Percentiles rank a stretch among this genome's conserved stretches.
phyloP scores from a whole-genome alignment of 495 filamentous ascomycete genomes.

The Friedmanniomyces simplex region DNA sequence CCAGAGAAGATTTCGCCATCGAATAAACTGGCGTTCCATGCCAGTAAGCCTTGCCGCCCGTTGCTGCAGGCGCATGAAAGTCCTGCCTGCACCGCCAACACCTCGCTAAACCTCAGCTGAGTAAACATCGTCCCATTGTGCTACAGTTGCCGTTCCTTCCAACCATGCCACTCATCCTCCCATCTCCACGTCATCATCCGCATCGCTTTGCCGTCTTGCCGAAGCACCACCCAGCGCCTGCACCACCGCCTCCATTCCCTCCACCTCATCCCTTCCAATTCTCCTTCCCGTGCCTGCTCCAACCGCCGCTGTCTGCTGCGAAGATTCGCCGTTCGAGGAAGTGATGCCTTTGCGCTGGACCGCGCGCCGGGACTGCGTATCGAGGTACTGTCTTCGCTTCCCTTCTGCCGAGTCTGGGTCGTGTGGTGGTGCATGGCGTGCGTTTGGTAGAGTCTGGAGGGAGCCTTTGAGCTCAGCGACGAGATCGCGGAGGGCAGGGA shows the following conservation, averaged over 20 bases:
- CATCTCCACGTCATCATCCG: not conserved
- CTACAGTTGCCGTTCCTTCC: not conserved
- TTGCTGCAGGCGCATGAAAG: too few relatives aligned
- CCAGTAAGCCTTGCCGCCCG: too few relatives aligned
- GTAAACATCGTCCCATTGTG: not conserved
- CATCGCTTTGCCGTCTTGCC: not conserved
- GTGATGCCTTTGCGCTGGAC: conserved; percentile 17
- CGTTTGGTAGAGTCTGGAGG: conserved; percentile 18
- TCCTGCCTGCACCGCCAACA: not conserved
- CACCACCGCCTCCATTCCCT: conserved; percentile 29
- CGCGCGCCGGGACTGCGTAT: conserved; percentile 26
- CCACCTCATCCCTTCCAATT: conserved; percentile 28
- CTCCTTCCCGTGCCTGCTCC: conserved; percentile 17
- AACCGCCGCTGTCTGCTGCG: conserved; percentile 20
- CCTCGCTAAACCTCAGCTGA: not conserved
- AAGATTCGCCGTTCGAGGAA: conserved; percentile 18
- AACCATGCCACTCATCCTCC: not conserved
- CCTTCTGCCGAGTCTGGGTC: conserved; percentile 20
- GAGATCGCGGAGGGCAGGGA: conserved; percentile 62
- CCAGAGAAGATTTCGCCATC: too few relatives aligned
- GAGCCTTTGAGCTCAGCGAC: conserved; percentile 46
- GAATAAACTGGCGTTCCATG: too few relatives aligned
- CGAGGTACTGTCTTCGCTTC: conserved; percentile 30
- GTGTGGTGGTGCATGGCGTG: not conserved
- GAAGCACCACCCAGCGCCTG: conserved; percentile 17